Conservation (phyloP, 176 grass and related monocot species). For the Musa beccarii region DNA sequence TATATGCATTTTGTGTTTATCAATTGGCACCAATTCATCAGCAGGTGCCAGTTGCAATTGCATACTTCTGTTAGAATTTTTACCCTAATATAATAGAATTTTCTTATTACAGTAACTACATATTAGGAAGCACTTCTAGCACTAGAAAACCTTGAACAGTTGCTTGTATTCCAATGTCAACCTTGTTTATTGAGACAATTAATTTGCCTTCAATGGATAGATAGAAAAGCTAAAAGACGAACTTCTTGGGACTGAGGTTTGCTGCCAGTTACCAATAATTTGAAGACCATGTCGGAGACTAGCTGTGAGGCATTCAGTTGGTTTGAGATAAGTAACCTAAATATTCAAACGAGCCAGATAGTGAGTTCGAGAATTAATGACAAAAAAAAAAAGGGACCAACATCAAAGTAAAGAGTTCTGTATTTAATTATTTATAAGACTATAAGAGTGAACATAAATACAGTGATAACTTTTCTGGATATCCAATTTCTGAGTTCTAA, state of each 20-base stretch:
- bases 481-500: too few species aligned
- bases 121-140: not conserved
- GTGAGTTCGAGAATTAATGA: too few species aligned
- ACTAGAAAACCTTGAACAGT: constrained; percentile 46
- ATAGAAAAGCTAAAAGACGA: constrained; percentile 63
- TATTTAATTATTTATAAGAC: too few species aligned
- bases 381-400: too few species aligned
- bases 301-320: constrained; percentile 41
- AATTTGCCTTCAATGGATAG: constrained; percentile 44
- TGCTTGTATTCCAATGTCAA: constrained; percentile 70
- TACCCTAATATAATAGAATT: constrained; percentile 31
- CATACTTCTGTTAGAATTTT: constrained; percentile 31
- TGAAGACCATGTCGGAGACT: constrained; percentile 77
- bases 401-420: too few species aligned
- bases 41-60: constrained; percentile 46
- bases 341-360: too few species aligned
- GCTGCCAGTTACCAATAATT: constrained; percentile 58
- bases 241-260: constrained; percentile 48
- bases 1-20: constrained; percentile 41
- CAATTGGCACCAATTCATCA: constrained; percentile 35
- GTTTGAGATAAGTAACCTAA: too few species aligned
- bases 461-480: too few species aligned
- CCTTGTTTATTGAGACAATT: constrained; percentile 30
- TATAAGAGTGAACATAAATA: too few species aligned
- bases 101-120: constrained; percentile 28